Base-by-base conservation (phyloP, 352 stramenopile species). In the Globisporangium megalacanthum region DNA sequence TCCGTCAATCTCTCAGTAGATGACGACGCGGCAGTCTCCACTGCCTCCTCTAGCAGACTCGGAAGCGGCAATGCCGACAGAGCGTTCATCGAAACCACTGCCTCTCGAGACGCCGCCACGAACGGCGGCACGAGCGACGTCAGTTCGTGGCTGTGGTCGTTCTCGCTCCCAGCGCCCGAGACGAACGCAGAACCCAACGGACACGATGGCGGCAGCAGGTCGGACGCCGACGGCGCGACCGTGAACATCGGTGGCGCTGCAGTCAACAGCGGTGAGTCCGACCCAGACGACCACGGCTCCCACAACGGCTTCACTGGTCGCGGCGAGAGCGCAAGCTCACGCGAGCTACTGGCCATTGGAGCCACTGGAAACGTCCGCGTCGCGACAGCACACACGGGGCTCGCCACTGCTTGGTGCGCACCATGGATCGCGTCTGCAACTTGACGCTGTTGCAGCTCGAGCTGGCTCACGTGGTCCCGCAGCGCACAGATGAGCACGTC, bases 401-500 rank as follows among this genome's bases (percentile, higher is more conserved):
- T n/a, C 22, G 46, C 37, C 37, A 33, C n/a, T 25, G 44, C 22
- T 45, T 44, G 7, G 39, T 33, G 52, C 7, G 35, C 31, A 48
- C 52, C 37, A 36, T 37, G 20, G 52, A 19, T 56, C 9, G 49
- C 49, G 17, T 54, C 49, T 15, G 49, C 39, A 13, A 37, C 56
- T 56, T 56, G 56, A 19, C 48, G 25, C 31, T 51, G 35, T 54
- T 55, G 35, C 52, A 70, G 49, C 25, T 53, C 52, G 6, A 63
- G 42, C 37, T 77, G 59, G 1, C 55, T 68, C 44, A 81, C 52
- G 22, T 79, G 74, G 33, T 66, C 59, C 31, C 67, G 55, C 15
- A 84, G 68, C 22, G 72, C 56, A 6, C 54, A 64, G 48, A 84
- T 79, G 15, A 80, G 45, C 11, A 66, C 64, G 49, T 81, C 74